A percentile compares a stretch with the other conserved stretches of the same genome.
Evolutionary conservation across 352 stramenopile species (phyloP).

Genomic region (Pythium monospermum): DNA sequence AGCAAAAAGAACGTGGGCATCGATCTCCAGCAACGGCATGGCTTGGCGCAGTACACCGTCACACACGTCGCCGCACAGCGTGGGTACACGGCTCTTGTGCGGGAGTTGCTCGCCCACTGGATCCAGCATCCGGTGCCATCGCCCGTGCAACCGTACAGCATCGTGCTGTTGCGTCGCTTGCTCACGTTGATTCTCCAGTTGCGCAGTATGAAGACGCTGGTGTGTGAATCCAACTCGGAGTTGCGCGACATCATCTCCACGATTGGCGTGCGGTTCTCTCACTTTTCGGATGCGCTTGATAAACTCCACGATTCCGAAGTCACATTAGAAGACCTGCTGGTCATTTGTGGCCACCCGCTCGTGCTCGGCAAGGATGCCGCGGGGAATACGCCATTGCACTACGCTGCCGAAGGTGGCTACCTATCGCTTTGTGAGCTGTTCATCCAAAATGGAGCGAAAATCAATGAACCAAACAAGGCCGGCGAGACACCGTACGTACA

Average conservation of each 20-base stretch:
- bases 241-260: slow-evolving; percentile 43
- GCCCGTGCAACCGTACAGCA: slow-evolving; percentile 57
- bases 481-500: slow-evolving; percentile 66
- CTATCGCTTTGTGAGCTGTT: slow-evolving; percentile 57
- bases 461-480: slow-evolving; percentile 74
- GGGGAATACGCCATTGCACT: slow-evolving; percentile 74
- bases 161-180: slow-evolving; percentile 41
- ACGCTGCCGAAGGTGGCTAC: slow-evolving; percentile 70
- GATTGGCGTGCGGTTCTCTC: slow-evolving; percentile 49
- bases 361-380: slow-evolving; percentile 53
- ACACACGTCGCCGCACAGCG: slow-evolving; percentile 60
- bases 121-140: slow-evolving; percentile 55
- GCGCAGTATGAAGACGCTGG: slow-evolving; percentile 40
- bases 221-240: slow-evolving; percentile 57
- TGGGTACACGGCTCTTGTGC: slow-evolving; percentile 62
- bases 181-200: slow-evolving; percentile 46
- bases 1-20: slow-evolving; percentile 51
- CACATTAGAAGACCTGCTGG: slow-evolving; percentile 54
- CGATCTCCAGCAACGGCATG: slow-evolving; percentile 61
- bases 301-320: slow-evolving; percentile 51
- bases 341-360: slow-evolving; percentile 68
- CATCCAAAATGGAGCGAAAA: slow-evolving; percentile 58
- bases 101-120: slow-evolving; percentile 57
- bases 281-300: slow-evolving; percentile 65
- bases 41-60: slow-evolving; percentile 56